Evolutionary conservation across 345 rosid genomes (phyloP).

Genomic region (Gynandropsis gynandra): DNA sequence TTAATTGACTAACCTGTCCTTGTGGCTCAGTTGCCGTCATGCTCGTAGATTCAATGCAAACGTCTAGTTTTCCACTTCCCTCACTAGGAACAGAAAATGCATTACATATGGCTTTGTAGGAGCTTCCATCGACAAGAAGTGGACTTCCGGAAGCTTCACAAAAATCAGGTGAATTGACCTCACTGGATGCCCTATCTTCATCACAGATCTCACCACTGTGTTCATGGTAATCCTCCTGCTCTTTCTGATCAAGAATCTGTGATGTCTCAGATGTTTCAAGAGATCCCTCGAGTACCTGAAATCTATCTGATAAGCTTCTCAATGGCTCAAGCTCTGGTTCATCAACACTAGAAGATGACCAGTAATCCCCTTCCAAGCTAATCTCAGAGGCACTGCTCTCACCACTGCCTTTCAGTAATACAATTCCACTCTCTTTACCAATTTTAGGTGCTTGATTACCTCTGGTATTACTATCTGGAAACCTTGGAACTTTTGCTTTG

Average conservation of each 20-base stretch:
- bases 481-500: slow-evolving; percentile 24
- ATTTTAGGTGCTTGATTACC: not conserved
- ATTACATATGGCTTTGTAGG: slow-evolving; percentile 28
- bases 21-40: slow-evolving; percentile 4
- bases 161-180: slow-evolving; percentile 24
- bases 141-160: slow-evolving; percentile 32
- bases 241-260: slow-evolving; percentile 30
- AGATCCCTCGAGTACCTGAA: slow-evolving; percentile 25
- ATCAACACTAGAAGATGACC: slow-evolving; percentile 1
- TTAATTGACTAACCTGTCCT: slow-evolving; percentile 15
- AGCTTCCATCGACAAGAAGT: slow-evolving; percentile 24
- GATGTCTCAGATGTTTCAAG: slow-evolving; percentile 31
- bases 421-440: no score
- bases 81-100: slow-evolving; percentile 30
- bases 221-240: slow-evolving; percentile 32
- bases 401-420: not conserved
- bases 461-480: not conserved
- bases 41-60: slow-evolving; percentile 22
- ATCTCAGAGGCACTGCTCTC: not conserved
- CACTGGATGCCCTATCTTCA: slow-evolving; percentile 28
- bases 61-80: slow-evolving; percentile 24
- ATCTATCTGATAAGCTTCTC: slow-evolving; percentile 9
- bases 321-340: not conserved
- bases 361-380: not conserved
- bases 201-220: slow-evolving; percentile 19